Conservation (phyloP, 1,284 basidiomycete species). For the Peniophora sp. region DNA sequence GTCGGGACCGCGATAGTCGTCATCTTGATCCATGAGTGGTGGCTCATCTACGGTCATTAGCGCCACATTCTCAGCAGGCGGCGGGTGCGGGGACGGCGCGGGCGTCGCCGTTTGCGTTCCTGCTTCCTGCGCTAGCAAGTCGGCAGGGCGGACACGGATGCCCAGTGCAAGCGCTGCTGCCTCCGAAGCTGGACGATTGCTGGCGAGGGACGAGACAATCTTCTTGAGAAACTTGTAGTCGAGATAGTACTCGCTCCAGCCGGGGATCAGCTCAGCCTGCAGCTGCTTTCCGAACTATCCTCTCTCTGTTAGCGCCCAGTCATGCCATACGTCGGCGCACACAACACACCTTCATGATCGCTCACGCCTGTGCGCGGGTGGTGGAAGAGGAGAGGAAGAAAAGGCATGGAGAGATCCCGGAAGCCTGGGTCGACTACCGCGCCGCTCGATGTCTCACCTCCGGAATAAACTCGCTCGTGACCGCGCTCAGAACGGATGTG, state of each 20-base stretch:
- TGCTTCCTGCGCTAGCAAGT: slow-evolving; percentile 31
- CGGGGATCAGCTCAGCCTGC: slow-evolving; percentile 92
- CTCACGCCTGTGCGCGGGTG: not conserved
- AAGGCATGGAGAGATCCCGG: not conserved
- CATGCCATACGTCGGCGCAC: slow-evolving; percentile 2
- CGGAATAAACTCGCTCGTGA: too few relatives aligned
- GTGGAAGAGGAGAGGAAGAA: not conserved
- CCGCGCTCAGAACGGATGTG: too few relatives aligned
- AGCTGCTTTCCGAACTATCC: slow-evolving; percentile 96
- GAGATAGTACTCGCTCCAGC: slow-evolving; percentile 94
- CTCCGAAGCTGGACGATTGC: slow-evolving; percentile 84
- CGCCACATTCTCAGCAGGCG: not conserved
- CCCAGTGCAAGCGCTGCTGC: slow-evolving; percentile 83
- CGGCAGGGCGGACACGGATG: slow-evolving; percentile 69
- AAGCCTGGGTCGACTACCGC: too few relatives aligned
- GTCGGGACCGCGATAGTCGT: slow-evolving; percentile 63
- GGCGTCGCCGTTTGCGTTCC: too few relatives aligned
- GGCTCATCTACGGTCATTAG: slow-evolving; percentile 28
- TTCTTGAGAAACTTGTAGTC: slow-evolving; percentile 99
- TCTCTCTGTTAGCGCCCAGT: slow-evolving; percentile 9
- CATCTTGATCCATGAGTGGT: slow-evolving; percentile 53
- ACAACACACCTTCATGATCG: slow-evolving; percentile 26
- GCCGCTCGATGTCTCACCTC: too few relatives aligned
- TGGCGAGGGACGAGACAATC: slow-evolving; percentile 97
- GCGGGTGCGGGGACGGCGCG: slow-evolving; percentile 6